Evolutionary conservation across 2,329 filamentous ascomycete genomes (phyloP), one percentile per base, ranked within the genome.

Genomic region (Rasamsonia emersonii): DNA sequence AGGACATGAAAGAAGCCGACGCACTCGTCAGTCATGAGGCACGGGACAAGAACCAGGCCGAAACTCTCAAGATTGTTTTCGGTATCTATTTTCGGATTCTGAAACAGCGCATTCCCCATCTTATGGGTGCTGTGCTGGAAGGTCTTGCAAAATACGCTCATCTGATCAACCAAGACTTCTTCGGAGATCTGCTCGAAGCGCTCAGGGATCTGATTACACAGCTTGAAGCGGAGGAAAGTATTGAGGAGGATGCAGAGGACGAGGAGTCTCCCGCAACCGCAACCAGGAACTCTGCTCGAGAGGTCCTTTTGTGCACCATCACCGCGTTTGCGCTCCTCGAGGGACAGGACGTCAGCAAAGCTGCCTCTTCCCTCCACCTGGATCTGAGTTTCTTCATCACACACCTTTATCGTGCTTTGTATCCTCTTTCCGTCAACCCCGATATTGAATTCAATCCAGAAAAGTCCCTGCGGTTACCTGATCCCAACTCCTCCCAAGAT

Each of bases 91-190:
- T 98, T 61, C 81, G 88, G 32, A 89, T 96, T 33, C 67, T 98
- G 25, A 96, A 96, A 64, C 70, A 78, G 33, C 77, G 86, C 16
- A 72, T 77, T 15, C 79, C 85, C 9, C 77, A 82, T 44, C 74
- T 98, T 11, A 96, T 95, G 85, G 91, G 91, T n/a, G 88, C 89
- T 9, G 88, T 95, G 0, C 73, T 98, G 4, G 91, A 96, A 64
- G 91, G 91, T 17, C 67, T 98, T 14, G 88, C 89, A 30, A 86
- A 86, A 53, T 98, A 93, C 54, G 80, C 88, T 3, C 91, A 95
- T 55, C 72, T 98, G 38, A 98, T 98, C 70, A 98, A 98, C 64
- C 86, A 98, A 53, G 86, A 98, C 54, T 96, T 98, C 67, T 98
- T 98, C 49, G 91, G 89, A 17, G 91, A 98, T 53, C 71, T 98